Base-by-base conservation (phyloP, 345 rosid genomes). In the Corchorus capsularis region DNA sequence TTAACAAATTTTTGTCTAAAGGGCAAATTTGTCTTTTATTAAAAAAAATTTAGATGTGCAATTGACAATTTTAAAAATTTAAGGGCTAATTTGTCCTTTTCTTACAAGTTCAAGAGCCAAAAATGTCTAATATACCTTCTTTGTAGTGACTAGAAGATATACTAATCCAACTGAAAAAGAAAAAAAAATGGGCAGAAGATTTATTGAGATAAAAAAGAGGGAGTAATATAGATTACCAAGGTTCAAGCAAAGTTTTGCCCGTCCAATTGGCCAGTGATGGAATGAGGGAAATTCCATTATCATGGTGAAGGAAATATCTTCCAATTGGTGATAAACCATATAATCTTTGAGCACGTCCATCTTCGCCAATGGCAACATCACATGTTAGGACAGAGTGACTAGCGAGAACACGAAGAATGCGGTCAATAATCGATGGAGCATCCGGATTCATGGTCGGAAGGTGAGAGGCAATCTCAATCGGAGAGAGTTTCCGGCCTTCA, bases 291-390 rank as follows among this genome's bases (percentile, higher is more conserved):
- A 47, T 2, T 50, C 72, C 72, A 15, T 32, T 57, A 1, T 68
- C 84, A 17, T 46, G 43, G 46, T 37, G 64, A 69, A 81, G 69
- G 16, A 86, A 69, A 22, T 62, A 79, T 43, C 60, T 80, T 16
- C 52, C 73, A 0, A 78, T 35, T 0, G 89, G 82, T 5, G 84
- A 34, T 4, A 84, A 62, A 53, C 84, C 82, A 57, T 84, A 86
- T 0, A 76, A 19, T 69, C 81, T 82, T 60, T 74, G 75, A 32
- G 53, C 37, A 14, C 15, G 22, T 3, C 82, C 83, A 54, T 75
- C 76, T 1, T 78, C 17, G 8, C 27, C 66, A 45, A 41, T n/a
- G 37, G 64, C 54, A 14, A 62, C 6, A 8, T 34, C 4, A 20
- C 72, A 50, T 4, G 59, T 16, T 9, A 69, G 2, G 11, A 69